Percentiles rank a stretch among this genome's conserved stretches.
Evolutionary conservation across 225 moss, liverwort and hornwort genomes (phyloP).

Genomic region (Ulota crispa): DNA sequence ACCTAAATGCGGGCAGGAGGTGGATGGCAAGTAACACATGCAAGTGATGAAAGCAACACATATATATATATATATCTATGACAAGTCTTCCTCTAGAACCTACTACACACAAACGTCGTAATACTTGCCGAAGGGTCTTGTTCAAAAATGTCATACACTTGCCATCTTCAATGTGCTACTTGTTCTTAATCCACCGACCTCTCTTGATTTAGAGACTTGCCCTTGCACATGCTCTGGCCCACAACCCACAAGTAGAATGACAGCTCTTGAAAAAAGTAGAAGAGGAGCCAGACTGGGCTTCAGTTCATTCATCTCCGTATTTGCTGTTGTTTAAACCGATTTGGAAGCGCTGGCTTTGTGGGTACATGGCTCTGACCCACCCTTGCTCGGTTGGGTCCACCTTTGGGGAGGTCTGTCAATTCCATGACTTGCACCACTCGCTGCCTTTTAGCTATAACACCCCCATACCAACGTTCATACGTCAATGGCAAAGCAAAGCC

Average conservation of each 20-base stretch:
- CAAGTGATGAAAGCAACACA: constrained; percentile 39
- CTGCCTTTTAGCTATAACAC: constrained; percentile 77
- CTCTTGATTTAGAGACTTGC: constrained; percentile 32
- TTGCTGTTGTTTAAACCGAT: constrained; percentile 45
- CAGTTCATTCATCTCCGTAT: constrained; percentile 40
- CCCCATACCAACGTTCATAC: constrained; percentile 16
- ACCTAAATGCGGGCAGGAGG: constrained; percentile 32
- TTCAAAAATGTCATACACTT: constrained; percentile 41
- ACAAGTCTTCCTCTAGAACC: constrained; percentile 42
- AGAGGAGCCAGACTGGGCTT: constrained; percentile 17
- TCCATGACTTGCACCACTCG: constrained; percentile 88
- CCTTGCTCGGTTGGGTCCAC: constrained; percentile 83
- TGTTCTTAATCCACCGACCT: constrained; percentile 29
- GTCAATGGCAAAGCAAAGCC: constrained; percentile 19
- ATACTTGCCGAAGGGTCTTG: constrained; percentile 36
- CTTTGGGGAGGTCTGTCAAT: constrained; percentile 90
- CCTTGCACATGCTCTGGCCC: constrained; percentile 36
- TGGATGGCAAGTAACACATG: constrained; percentile 44
- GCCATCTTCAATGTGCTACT: constrained; percentile 36
- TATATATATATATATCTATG: constrained; percentile 45
- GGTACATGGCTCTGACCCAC: constrained; percentile 34
- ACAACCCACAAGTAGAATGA: constrained; percentile 20
- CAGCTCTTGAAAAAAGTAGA: constrained; percentile 16
- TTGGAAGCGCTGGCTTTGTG: constrained; percentile 34
- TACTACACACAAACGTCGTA: constrained; percentile 44